Evolutionary conservation across 202 grass and related monocot genomes (phyloP).

Genomic region (Sporobolus alterniflorus): DNA sequence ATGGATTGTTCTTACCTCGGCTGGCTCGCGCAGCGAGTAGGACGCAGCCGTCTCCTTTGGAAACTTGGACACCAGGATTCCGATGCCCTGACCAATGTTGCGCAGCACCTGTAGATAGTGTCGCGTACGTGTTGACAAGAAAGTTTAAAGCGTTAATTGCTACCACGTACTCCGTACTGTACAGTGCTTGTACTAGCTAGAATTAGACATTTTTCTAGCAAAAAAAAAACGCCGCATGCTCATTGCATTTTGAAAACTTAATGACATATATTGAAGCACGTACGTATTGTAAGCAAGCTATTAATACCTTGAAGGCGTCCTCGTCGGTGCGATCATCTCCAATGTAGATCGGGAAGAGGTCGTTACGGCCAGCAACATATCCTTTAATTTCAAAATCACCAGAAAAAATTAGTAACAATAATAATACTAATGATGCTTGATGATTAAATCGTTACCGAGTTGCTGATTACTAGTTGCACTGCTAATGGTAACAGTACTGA

Average conservation of each 20-base stretch:
- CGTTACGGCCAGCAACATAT: slow-evolving; percentile 17
- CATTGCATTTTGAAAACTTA: neutral
- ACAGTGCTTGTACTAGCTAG: neutral
- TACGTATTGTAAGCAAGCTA: neutral
- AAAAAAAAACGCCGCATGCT: neutral
- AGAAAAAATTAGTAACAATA: too few relatives aligned
- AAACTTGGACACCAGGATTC: slow-evolving; percentile 65
- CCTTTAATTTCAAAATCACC: too few relatives aligned
- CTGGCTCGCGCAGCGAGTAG: slow-evolving; percentile 62
- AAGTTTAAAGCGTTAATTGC: slow-evolving; percentile 12
- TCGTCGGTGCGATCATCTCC: slow-evolving; percentile 78
- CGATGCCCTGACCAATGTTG: slow-evolving; percentile 54
- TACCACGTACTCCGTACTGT: neutral
- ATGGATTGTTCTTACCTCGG: slow-evolving; percentile 45
- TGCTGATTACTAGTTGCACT: neutral
- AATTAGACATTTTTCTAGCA: neutral
- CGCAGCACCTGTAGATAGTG: slow-evolving; percentile 45
- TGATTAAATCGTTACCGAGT: neutral
- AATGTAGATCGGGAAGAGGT: slow-evolving; percentile 68
- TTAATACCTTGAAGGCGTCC: slow-evolving; percentile 67
- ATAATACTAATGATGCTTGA: too few relatives aligned
- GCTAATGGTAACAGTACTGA: neutral
- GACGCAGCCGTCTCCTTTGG: slow-evolving; percentile 70
- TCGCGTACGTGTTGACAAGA: neutral
- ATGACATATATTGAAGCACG: neutral